Evolutionary conservation across 129 eudicot species (phyloP).

Genomic region (Flaveria trinervia): DNA sequence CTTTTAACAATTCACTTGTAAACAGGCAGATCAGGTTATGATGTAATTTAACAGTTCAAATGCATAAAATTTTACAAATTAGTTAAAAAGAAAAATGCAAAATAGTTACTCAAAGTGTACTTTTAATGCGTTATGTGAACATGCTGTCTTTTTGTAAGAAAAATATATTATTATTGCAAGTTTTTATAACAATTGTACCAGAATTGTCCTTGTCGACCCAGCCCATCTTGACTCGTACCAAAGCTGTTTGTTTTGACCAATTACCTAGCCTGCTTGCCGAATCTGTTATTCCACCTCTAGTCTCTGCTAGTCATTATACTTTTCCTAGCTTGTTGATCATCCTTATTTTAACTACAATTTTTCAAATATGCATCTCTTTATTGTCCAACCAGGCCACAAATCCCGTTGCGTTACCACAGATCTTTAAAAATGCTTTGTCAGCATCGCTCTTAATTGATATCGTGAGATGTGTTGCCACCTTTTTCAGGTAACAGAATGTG

Average conservation of each 20-base stretch:
- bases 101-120: neutral
- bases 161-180: neutral
- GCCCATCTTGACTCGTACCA: neutral
- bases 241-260: neutral
- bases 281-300: neutral
- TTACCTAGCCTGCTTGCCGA: neutral
- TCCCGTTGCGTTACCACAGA: constrained; percentile 69
- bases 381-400: constrained; percentile 59
- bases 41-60: neutral
- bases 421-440: constrained; percentile 84
- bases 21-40: neutral
- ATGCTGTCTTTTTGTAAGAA: neutral
- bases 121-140: neutral
- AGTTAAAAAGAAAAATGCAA: neutral
- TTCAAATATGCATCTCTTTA: constrained; percentile 7
- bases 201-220: neutral
- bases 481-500: constrained; percentile 47
- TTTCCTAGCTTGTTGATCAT: neutral
- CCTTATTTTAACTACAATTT: neutral
- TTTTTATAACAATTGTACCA: neutral
- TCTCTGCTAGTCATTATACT: neutral
- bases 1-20: neutral
- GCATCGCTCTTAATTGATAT: constrained; percentile 79
- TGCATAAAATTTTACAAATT: neutral
- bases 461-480: constrained; percentile 64